Evolutionary conservation across 495 filamentous ascomycete genomes (phyloP).

Genomic region (Acidomyces sp.): DNA sequence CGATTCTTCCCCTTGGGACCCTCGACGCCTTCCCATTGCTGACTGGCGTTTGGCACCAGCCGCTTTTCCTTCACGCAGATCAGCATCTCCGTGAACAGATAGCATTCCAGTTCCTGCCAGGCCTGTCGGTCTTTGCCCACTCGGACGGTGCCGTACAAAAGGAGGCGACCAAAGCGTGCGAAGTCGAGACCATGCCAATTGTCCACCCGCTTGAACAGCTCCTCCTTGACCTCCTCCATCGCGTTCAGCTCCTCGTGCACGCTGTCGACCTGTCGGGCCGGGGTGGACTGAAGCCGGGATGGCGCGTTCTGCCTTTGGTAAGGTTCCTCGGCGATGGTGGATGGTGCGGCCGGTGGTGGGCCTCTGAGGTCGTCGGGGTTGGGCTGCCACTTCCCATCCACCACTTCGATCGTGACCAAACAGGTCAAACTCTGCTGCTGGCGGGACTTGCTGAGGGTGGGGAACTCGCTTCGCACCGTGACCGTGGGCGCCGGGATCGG

Average conservation of each 20-base stretch:
- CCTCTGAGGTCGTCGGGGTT: constrained; percentile 70
- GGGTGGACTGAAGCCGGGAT: not conserved
- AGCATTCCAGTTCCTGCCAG: constrained; percentile 98
- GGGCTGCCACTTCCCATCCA: constrained; percentile 81
- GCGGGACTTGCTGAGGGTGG: constrained; percentile 78
- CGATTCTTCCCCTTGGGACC: constrained; percentile 42
- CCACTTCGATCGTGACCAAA: constrained; percentile 85
- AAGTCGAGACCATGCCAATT: constrained; percentile 99
- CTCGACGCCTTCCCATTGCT: constrained; percentile 46
- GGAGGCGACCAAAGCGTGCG: constrained; percentile 76
- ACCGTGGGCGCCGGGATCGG: constrained; percentile 86
- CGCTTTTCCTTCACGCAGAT: constrained; percentile 99
- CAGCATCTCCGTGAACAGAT: constrained; percentile 95
- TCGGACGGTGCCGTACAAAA: constrained; percentile 77
- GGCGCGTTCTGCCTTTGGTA: not conserved
- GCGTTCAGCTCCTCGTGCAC: constrained; percentile 46
- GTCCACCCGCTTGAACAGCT: constrained; percentile 71
- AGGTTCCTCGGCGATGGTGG: constrained; percentile 21
- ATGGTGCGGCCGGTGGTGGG: constrained; percentile 44
- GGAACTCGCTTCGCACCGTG: constrained; percentile 90
- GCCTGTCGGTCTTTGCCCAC: constrained; percentile 95
- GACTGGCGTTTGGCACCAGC: constrained; percentile 33
- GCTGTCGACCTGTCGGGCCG: constrained; percentile 22
- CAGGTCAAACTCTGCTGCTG: constrained; percentile 94
- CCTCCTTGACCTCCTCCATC: constrained; percentile 75